phyloP scores from a whole-genome alignment of 305 asterid genomes.

The Plantago lanceolata region DNA sequence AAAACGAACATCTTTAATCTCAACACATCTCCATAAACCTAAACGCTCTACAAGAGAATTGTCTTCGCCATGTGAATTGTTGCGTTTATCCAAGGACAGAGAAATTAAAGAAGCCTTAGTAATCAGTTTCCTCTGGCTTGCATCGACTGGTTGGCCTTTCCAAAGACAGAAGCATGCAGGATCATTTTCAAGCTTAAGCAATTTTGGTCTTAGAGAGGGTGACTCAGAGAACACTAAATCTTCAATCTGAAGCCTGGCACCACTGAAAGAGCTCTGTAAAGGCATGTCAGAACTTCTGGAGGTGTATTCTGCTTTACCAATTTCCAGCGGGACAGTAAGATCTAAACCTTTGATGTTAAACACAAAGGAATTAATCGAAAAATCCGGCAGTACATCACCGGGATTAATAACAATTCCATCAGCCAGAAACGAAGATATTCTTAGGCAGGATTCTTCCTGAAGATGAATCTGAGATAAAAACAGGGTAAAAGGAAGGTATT shows the following conservation, averaged over 20 bases:
- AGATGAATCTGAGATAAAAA: slow-evolving; percentile 70
- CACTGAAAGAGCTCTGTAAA: slow-evolving; percentile 61
- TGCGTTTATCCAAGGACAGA: slow-evolving; percentile 67
- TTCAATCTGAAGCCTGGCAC: slow-evolving; percentile 85
- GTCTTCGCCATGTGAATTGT: slow-evolving; percentile 29
- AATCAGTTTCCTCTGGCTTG: slow-evolving; percentile 86
- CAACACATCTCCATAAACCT: slow-evolving; percentile 78
- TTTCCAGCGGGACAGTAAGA: slow-evolving; percentile 66
- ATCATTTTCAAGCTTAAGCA: slow-evolving; percentile 83
- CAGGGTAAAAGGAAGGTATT: slow-evolving; percentile 20
- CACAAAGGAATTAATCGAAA: slow-evolving; percentile 55
- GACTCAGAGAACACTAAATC: slow-evolving; percentile 72
- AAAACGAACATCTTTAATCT: slow-evolving; percentile 64
- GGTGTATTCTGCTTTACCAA: slow-evolving; percentile 34
- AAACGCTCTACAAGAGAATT: slow-evolving; percentile 36
- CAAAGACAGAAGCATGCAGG: slow-evolving; percentile 98
- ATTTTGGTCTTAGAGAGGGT: slow-evolving; percentile 59
- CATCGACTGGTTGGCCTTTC: slow-evolving; percentile 87
- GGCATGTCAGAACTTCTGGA: slow-evolving; percentile 32
- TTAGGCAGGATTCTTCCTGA: slow-evolving; percentile 95
- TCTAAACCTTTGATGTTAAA: slow-evolving; percentile 71
- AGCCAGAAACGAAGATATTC: slow-evolving; percentile 88
- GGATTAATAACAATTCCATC: slow-evolving; percentile 79
- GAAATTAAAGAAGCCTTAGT: slow-evolving; percentile 65
- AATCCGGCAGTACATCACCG: slow-evolving; percentile 68